Conservation (phyloP, 331 rosid genomes). For the Arachis monticola region DNA sequence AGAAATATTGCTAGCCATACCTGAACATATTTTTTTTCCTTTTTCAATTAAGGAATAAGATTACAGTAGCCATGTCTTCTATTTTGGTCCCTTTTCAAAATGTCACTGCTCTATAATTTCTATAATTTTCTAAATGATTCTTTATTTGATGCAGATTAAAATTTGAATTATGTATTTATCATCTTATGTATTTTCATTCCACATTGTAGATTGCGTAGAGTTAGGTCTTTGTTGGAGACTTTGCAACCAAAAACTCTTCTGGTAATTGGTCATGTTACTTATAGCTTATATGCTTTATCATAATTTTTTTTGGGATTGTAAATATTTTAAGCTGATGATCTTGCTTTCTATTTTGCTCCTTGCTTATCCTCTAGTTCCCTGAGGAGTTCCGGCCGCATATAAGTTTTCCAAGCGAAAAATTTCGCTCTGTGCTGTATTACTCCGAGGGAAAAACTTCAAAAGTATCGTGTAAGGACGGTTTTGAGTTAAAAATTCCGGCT, state of each 20-base stretch:
- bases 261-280: slow-evolving; percentile 50
- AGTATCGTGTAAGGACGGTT: slow-evolving; percentile 53
- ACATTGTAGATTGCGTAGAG: slow-evolving; percentile 58
- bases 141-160: slow-evolving; percentile 13
- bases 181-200: slow-evolving; percentile 27
- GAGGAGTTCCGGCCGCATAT: slow-evolving; percentile 52
- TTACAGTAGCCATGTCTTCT: neutral
- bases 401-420: slow-evolving; percentile 45
- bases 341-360: neutral
- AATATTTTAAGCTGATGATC: slow-evolving; percentile 1
- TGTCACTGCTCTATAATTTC: neutral
- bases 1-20: neutral
- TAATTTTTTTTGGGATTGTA: neutral
- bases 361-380: slow-evolving; percentile 55
- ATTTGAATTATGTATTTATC: slow-evolving; percentile 16
- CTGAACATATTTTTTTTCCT: neutral
- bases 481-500: slow-evolving; percentile 57
- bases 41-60: slow-evolving; percentile 11
- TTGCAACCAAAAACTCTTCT: slow-evolving; percentile 68
- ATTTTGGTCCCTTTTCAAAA: neutral
- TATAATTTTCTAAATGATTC: neutral
- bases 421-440: slow-evolving; percentile 55
- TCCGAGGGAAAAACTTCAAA: slow-evolving; percentile 53
- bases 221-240: slow-evolving; percentile 59
- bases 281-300: neutral